Base-by-base conservation (phyloP, 1,139 yeast genomes). In the Hyphopichia pseudoburtonii region DNA sequence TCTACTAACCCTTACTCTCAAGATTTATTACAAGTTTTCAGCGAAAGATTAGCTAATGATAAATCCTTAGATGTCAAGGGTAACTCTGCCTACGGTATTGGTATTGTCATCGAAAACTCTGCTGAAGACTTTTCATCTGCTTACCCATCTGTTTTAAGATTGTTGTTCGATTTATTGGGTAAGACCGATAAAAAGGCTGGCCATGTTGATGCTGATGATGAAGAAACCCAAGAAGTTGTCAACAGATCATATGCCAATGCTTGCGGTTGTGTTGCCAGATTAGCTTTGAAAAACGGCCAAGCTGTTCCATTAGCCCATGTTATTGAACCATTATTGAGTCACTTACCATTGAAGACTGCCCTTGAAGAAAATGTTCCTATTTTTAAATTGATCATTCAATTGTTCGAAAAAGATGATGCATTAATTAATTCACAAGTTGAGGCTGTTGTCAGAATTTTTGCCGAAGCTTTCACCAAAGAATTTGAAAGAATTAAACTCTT, bases 41-140 rank as follows among this genome's bases (percentile, higher is more conserved):
- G 77, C 39, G 76, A 78, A 43, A 82, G 86, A 51, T 73, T 92
- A 46, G 70, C 82, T 43, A 73, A 76, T 47, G 98, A 92, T 62
- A 77, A 81, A 52, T 84, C 94, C 19, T 73, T 86, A 49, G 96
- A 89, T 58, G 97, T 89, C 40, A 84, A 92, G 66, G 92, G 96
- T 51, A 87, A 89, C 54, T 94, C 97, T 39, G 97, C 97, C 14
- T 92, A 88, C 57, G 98, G 97, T 72, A 79, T 87, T 48, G 99
- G 98, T 48, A 67, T 89, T 46, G 66, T 89, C 43, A 71, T 89
- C 46, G 83, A 80, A 64, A 73, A 87, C 39, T 44, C 69, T 24
- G 55, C 71, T 17, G 65, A 68, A 45, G 87, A 84, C 56, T 74
- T 83, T 48, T 68, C 84, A 30, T 61, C 82, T 19, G 70, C 78